Evolutionary conservation across 2,329 filamentous ascomycete genomes (phyloP), one percentile per base, ranked within the genome.

Genomic region (Penicillium brevicompactum): DNA sequence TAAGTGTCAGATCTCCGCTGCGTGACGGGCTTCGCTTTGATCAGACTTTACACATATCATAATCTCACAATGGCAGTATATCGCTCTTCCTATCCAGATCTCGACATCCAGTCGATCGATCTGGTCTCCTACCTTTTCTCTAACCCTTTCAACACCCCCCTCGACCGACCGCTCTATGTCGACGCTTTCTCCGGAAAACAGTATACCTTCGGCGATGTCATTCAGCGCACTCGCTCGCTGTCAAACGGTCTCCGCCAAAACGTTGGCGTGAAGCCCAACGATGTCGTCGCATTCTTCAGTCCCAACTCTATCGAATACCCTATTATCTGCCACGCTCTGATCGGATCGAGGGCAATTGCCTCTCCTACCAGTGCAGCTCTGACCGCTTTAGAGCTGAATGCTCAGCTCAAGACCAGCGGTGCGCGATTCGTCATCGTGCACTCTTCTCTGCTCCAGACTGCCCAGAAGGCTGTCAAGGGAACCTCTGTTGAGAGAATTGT

Each of bases 221-320:
- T 56, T 0, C 56, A 61, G 37, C 62, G 62, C 34, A 60, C 49
- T 1, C 50, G 51, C 13, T 62, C 61, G 6, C 44, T 64, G 13
- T 45, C 61, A 31, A 54, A 56, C n/a, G 62, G 61, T 0, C 54
- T 65, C 13, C 57, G 56, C 7, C 53, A 62, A 31, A 56, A n/a
- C 11, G 55, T 63, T 37, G 59, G 48, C 5, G 16, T 63, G 5
- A 44, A 51, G 21, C 30, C 53, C 2, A 49, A 60, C 16, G 59
- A 64, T 38, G 53, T 63, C 1, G 57, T 64, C 2, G 59, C 61
- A 10, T 41, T 64, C 14, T 60, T 64, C 48, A 62, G 62, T 16
- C 62, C 59, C 14, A 64, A 64, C 18, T 53, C 55, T 3, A 63
- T 63, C 30, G 62, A 63, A 5, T 63, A 64, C 30, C 57, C 62